Evolutionary conservation across 2,329 filamentous ascomycete species (phyloP), one percentile per base, ranked within the genome.

Genomic region (Podosphaera aphanis): DNA sequence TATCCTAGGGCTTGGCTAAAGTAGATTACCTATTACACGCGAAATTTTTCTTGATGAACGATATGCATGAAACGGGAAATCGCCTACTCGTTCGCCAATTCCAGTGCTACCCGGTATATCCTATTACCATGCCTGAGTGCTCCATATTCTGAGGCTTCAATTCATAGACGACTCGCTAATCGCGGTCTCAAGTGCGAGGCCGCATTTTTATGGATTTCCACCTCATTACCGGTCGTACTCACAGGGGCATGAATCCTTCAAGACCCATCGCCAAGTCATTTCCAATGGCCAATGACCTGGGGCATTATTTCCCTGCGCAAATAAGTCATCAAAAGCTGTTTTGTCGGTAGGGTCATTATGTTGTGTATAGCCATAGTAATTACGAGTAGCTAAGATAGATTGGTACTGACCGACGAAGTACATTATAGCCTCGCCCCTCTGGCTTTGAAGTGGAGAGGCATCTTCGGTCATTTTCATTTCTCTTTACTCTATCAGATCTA

Each of bases 361-460:
- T 29, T 13, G 25, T 42, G n/a, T 42, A 27, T 29, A 25, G 20
- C 23, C 29, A 42, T 21, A 42, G 40, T 15, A 18, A 29, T 29
- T 42, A 25, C 13, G 29, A 33, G 15, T 42, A 42, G 40, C 40
- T 42, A 8, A 27, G 40, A 16, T 25, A 27, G 16, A 42, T 27
- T 27, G 20, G 23, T 18, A 13, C n/a, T 6, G 20, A n/a, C 25
- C n/a, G 16, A 20, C 13, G 15, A 37, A 20, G 27, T 21, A 44
- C 40, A 36, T 44, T 44, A 44, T 33, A 47, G 46, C 40, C 46
- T 44, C 40, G 46, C 43, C 43, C 41, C 46, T 38, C 23, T 83
- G 10, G n/a, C 16, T 42, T 16, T 13, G 16, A 39, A 20, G 18
- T 18, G 6, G 18, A 29, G 21, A 11, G 25, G 40, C 20, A 27